A percentile compares a stretch with the other conserved stretches of the same genome.
phyloP scores from a whole-genome alignment of 805 yeast genomes.

The Candida silvatica region DNA sequence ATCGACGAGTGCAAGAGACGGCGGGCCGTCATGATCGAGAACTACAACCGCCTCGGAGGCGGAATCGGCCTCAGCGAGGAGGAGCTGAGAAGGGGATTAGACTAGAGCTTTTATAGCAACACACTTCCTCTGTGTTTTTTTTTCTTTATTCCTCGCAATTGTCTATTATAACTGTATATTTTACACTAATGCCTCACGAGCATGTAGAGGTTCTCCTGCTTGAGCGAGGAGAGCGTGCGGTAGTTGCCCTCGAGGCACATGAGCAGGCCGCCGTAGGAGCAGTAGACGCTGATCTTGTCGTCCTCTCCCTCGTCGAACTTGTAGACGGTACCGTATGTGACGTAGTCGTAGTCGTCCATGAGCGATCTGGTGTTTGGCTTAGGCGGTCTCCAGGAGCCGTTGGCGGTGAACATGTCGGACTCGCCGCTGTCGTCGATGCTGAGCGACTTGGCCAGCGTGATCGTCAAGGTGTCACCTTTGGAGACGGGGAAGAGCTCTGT shows the following conservation, averaged over 20 bases:
- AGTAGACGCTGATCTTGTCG: constrained; percentile 76
- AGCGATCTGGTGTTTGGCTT: constrained; percentile 74
- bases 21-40: constrained; percentile 47
- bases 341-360: constrained; percentile 96
- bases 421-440: constrained; percentile 40
- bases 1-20: constrained; percentile 54
- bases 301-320: constrained; percentile 80
- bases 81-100: constrained; percentile 51
- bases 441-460: constrained; percentile 77
- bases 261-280: constrained; percentile 91
- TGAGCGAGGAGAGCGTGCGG: constrained; percentile 77
- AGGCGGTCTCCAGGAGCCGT: constrained; percentile 76
- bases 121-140: too few species aligned
- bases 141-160: not conserved
- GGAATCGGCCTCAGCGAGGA: constrained; percentile 73
- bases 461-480: constrained; percentile 68
- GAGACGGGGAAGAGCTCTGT: constrained; percentile 85
- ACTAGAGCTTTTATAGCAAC: too few species aligned
- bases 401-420: constrained; percentile 20
- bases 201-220: constrained; percentile 90
- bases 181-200: constrained; percentile 62
- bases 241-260: constrained; percentile 94
- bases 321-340: constrained; percentile 96
- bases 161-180: not conserved
- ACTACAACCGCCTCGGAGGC: constrained; percentile 67